Evolutionary conservation across 352 stramenopile species (phyloP).

Genomic region (Phytophthora boehmeriae): DNA sequence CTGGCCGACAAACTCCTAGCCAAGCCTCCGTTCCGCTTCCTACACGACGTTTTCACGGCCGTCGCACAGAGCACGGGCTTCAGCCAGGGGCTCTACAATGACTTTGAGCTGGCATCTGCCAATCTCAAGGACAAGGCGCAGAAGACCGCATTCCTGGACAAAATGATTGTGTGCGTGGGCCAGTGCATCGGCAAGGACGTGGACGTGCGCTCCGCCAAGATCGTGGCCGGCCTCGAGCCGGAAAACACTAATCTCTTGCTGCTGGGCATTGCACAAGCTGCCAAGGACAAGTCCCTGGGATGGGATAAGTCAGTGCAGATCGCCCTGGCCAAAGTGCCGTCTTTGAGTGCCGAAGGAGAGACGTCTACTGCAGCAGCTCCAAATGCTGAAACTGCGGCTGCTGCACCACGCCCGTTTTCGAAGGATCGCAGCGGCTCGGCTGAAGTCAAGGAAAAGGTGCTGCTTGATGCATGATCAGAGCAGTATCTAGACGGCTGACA

Average conservation of each 20-base stretch:
- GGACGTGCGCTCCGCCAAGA: conserved; percentile 83
- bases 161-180: conserved; percentile 85
- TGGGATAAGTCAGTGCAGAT: conserved; percentile 70
- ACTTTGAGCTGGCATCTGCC: conserved; percentile 73
- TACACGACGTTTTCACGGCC: conserved; percentile 94
- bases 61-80: conserved; percentile 90
- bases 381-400: conserved; percentile 20
- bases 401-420: conserved; percentile 39
- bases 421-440: conserved; percentile 55
- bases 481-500: background rate
- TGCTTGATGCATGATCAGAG: background rate
- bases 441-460: conserved; percentile 61
- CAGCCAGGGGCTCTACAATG: conserved; percentile 81
- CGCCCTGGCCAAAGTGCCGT: conserved; percentile 68
- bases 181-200: conserved; percentile 66
- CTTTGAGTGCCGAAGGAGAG: conserved; percentile 57
- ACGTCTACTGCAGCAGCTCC: conserved; percentile 17
- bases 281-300: conserved; percentile 65
- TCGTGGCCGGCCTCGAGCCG: conserved; percentile 83
- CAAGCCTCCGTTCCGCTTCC: conserved; percentile 97
- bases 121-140: conserved; percentile 90
- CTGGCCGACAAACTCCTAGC: conserved; percentile 94
- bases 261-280: conserved; percentile 63
- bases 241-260: conserved; percentile 89
- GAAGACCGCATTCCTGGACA: conserved; percentile 87